A percentile compares a stretch with the other conserved stretches of the same genome.
These are phyloP conservation scores for Starmerella floricola DNA, from an alignment of 805 yeast species.

Conservation along the genomic window DNA sequence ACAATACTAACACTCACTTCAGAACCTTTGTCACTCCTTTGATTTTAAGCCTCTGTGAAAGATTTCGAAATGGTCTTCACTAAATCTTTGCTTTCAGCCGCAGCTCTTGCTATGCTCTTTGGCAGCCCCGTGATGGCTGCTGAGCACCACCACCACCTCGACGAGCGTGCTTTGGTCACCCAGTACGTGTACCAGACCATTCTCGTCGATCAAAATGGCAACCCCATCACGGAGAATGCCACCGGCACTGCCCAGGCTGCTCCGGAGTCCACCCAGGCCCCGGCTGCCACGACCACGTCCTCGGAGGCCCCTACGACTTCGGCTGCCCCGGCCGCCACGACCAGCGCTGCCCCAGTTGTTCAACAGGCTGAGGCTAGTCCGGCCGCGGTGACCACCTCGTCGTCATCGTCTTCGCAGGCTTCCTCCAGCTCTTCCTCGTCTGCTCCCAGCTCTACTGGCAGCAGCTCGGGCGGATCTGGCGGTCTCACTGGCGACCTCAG, in stretches of 20 bases:
- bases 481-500: conserved; percentile 43
- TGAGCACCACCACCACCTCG: conserved; percentile 43
- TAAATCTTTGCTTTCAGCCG: conserved; percentile 7
- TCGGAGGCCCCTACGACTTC: conserved; percentile 23
- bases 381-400: conserved; percentile 7
- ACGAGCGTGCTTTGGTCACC: conserved; percentile 37
- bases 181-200: conserved; percentile 39
- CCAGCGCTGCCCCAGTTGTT: conserved; percentile 2
- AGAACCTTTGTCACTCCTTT: conserved; percentile 23
- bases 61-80: conserved; percentile 9
- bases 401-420: conserved; percentile 28
- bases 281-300: conserved; percentile 24
- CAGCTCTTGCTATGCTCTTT: conserved; percentile 20
- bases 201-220: conserved; percentile 32
- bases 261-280: no score
- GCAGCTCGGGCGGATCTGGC: conserved; percentile 29
- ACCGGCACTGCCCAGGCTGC: no score
- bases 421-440: conserved; percentile 30
- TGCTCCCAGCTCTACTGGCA: conserved; percentile 26
- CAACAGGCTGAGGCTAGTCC: no score
- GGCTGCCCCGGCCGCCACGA: conserved; percentile 11
- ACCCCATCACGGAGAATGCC: conserved; percentile 30
- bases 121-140: conserved; percentile 33
- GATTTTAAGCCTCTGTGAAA: conserved; percentile 10
- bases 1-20: conserved; percentile 17